These are phyloP conservation scores for Aureobasidium sp. DNA, from an alignment of 2,329 filamentous ascomycete genomes.

Conservation along the genomic window DNA sequence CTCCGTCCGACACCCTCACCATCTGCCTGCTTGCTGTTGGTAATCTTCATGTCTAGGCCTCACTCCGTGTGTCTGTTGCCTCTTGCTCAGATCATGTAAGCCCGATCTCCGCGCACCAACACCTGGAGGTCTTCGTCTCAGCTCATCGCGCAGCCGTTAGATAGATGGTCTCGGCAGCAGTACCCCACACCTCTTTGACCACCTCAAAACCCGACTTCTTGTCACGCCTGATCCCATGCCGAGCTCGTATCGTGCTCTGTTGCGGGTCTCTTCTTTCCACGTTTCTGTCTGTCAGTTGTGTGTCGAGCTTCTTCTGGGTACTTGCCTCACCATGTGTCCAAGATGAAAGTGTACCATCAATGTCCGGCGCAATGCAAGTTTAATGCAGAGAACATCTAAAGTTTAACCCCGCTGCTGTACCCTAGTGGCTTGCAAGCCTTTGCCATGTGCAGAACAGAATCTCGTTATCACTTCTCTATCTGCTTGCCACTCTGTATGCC, in stretches of 20 bases:
- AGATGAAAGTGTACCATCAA: background rate
- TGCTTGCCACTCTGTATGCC: background rate
- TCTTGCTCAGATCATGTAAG: background rate
- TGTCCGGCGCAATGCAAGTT: background rate
- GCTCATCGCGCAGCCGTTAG: background rate
- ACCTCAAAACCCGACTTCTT: background rate
- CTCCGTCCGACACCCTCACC: background rate
- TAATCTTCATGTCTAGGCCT: background rate
- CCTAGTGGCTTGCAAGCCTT: background rate
- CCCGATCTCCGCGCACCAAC: background rate
- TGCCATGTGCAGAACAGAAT: background rate
- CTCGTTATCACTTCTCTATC: background rate
- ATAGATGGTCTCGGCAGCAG: background rate
- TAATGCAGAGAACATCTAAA: background rate
- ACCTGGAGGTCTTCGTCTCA: background rate
- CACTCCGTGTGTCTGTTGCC: background rate
- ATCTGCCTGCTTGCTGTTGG: background rate
- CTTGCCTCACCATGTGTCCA: background rate
- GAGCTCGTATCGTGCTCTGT: background rate
- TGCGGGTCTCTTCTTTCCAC: background rate
- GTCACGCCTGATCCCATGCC: slow-evolving; percentile 3
- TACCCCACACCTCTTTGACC: slow-evolving; percentile 6
- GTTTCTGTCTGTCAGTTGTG: background rate
- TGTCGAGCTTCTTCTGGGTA: background rate
- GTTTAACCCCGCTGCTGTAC: slow-evolving; percentile 5